Percentiles rank a stretch among this genome's conserved stretches.
These are phyloP conservation scores for Trichoderma brevicompactum DNA, from an alignment of 2,329 filamentous ascomycete species.

Conservation along the genomic window DNA sequence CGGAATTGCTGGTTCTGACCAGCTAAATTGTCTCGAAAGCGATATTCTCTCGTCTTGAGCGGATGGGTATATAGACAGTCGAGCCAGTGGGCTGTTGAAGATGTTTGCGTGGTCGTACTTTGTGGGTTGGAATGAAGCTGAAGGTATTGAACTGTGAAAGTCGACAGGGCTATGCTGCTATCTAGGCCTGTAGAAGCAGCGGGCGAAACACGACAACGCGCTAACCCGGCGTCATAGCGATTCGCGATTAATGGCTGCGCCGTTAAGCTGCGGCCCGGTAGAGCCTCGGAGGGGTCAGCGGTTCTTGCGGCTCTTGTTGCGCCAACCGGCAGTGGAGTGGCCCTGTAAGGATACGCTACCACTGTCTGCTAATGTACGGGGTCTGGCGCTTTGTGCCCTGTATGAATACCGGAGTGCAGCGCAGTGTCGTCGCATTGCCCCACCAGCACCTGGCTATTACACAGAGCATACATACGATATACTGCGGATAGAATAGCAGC, in stretches of 20 bases:
- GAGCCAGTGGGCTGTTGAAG: not conserved
- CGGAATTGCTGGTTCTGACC: not conserved
- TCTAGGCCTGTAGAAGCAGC: not conserved
- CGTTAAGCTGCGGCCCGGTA: not conserved
- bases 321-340: not conserved
- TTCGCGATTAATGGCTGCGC: slow-evolving; percentile 15
- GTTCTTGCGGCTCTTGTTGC: not conserved
- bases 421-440: slow-evolving; percentile 6
- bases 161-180: not conserved
- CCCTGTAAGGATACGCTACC: not conserved
- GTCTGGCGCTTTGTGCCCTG: not conserved
- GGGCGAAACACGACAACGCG: slow-evolving; percentile 16
- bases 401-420: not conserved
- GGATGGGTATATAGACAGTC: not conserved
- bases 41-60: not conserved
- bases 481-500: not conserved
- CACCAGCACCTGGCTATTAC: not conserved
- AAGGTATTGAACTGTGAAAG: not conserved
- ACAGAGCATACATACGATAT: not conserved
- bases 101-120: slow-evolving; percentile 3
- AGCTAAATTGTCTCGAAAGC: not conserved
- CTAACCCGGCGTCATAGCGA: slow-evolving; percentile 18
- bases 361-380: not conserved
- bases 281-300: slow-evolving; percentile 16
- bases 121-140: not conserved